A percentile compares a stretch with the other conserved stretches of the same genome.
Evolutionary conservation across 1,139 yeast genomes (phyloP).

Genomic region (Dujonia santamariae): DNA sequence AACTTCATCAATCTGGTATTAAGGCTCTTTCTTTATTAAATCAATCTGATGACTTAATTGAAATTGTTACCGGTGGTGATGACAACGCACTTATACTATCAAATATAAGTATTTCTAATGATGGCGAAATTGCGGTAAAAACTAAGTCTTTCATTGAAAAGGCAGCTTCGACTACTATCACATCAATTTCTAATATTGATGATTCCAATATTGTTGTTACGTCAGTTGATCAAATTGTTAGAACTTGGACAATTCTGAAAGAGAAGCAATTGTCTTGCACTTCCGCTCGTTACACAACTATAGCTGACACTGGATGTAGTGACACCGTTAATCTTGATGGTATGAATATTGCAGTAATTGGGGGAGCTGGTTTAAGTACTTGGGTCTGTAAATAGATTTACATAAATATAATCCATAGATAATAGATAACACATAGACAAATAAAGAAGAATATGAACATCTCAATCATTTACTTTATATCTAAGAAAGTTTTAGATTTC

Average conservation of each 20-base stretch:
- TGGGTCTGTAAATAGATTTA: conserved; percentile 33
- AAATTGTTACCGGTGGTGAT: conserved; percentile 80
- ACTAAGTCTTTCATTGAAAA: conserved; percentile 33
- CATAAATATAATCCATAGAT: too few relatives aligned
- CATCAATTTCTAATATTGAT: conserved; percentile 48
- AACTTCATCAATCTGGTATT: conserved; percentile 81
- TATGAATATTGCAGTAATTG: conserved; percentile 41
- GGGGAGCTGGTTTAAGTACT: conserved; percentile 69
- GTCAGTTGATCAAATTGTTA: conserved; percentile 77
- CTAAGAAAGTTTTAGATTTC: too few relatives aligned
- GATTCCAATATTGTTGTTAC: conserved; percentile 37
- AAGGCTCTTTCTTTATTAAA: conserved; percentile 42
- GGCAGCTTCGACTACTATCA: conserved; percentile 88
- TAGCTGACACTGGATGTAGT: conserved; percentile 86
- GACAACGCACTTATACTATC: conserved; percentile 71
- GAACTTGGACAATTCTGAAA: conserved; percentile 51
- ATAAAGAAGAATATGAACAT: too few relatives aligned
- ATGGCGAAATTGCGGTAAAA: conserved; percentile 15
- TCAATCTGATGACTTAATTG: conserved; percentile 19
- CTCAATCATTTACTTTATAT: too few relatives aligned
- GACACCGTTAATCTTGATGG: conserved; percentile 32
- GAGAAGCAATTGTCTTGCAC: conserved; percentile 30
- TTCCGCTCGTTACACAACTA: conserved; percentile 62
- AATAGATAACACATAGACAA: too few relatives aligned
- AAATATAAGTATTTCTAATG: conserved; percentile 22